phyloP scores from a whole-genome alignment of 2,329 filamentous ascomycete genomes.

The Aspergillus brunneoviolaceus region DNA sequence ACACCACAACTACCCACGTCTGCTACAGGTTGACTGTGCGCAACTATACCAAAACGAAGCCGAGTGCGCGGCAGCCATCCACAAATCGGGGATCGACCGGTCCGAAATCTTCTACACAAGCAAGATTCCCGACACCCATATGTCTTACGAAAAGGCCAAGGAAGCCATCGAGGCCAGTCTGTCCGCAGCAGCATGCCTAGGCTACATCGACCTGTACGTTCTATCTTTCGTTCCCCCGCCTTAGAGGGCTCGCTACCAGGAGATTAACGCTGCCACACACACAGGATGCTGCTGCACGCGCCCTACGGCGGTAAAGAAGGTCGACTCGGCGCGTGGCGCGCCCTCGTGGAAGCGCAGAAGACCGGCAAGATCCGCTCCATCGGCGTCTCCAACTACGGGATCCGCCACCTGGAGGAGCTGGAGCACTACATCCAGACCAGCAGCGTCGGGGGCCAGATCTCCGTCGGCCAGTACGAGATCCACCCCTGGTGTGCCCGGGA shows the following conservation, averaged over 20 bases:
- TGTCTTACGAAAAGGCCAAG: slow-evolving; percentile 65
- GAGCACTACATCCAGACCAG: slow-evolving; percentile 39
- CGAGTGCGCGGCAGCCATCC: slow-evolving; percentile 55
- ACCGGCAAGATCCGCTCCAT: slow-evolving; percentile 41
- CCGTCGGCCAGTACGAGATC: slow-evolving; percentile 84
- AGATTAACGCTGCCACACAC: not conserved
- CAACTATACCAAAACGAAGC: slow-evolving; percentile 59
- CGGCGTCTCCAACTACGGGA: slow-evolving; percentile 43
- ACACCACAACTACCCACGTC: not conserved
- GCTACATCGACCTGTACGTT: slow-evolving; percentile 63
- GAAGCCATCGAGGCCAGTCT: slow-evolving; percentile 64
- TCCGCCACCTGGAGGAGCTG: slow-evolving; percentile 43
- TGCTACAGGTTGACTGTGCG: slow-evolving; percentile 55
- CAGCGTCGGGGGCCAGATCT: slow-evolving; percentile 63
- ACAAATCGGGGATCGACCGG: slow-evolving; percentile 52
- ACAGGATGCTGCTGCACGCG: slow-evolving; percentile 41
- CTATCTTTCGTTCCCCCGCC: not conserved
- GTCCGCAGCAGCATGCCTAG: slow-evolving; percentile 59
- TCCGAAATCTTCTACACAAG: slow-evolving; percentile 62
- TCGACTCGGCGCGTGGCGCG: slow-evolving; percentile 42
- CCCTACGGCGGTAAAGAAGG: slow-evolving; percentile 40
- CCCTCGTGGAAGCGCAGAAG: slow-evolving; percentile 42
- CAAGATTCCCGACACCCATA: slow-evolving; percentile 54
- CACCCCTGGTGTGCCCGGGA: slow-evolving; percentile 83
- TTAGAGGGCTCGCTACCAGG: not conserved